A percentile compares a stretch with the other conserved stretches of the same genome.
These are phyloP conservation scores for Microglena sp. DNA, from an alignment of 139 green algal genomes.

Conservation along the genomic window DNA sequence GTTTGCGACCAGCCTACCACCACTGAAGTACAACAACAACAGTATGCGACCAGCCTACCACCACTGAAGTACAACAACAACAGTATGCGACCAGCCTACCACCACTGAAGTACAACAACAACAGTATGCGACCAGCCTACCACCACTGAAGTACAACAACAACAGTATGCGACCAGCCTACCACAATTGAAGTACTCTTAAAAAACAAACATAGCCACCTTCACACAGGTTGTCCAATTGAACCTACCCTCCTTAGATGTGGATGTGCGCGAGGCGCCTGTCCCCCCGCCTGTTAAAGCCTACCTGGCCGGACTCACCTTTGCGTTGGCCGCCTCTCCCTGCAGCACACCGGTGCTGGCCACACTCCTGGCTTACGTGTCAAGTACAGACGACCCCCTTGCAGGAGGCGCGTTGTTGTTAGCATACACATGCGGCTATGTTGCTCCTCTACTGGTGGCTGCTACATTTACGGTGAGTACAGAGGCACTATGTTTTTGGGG, in stretches of 20 bases:
- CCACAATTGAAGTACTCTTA: no score
- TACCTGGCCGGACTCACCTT: conserved; percentile 90
- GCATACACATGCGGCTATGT: conserved; percentile 90
- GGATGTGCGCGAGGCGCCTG: conserved; percentile 43
- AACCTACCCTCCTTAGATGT: conserved; percentile 71
- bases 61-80: no score
- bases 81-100: no score
- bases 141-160: no score
- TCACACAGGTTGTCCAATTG: conserved; percentile 56
- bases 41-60: no score
- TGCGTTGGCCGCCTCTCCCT: conserved; percentile 89
- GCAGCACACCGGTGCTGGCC: conserved; percentile 90
- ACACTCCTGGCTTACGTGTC: conserved; percentile 88
- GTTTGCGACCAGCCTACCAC: no score
- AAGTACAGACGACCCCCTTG: conserved; percentile 42
- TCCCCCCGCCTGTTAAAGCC: conserved; percentile 49
- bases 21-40: no score
- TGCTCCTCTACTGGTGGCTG: conserved; percentile 79
- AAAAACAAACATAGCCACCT: no score
- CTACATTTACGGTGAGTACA: conserved; percentile 68
- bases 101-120: no score
- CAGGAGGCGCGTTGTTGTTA: conserved; percentile 76
- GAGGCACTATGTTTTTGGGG: no score
- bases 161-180: no score
- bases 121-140: no score